phyloP scores from a whole-genome alignment of 306 rosid genomes.

The Malus domestica region DNA sequence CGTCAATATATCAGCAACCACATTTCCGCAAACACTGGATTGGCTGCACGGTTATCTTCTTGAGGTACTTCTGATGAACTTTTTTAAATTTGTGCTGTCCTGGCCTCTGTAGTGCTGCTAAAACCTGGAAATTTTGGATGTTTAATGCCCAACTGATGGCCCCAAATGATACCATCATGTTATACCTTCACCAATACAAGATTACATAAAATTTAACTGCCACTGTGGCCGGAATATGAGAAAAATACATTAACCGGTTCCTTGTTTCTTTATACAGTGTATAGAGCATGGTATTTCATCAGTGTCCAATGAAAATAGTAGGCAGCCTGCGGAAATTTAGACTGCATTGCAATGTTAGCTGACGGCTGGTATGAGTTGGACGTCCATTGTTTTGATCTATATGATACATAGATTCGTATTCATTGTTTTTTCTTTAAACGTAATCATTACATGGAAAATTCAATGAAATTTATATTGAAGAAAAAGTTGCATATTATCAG shows the following conservation, averaged over 20 bases:
- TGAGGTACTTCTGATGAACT: conserved; percentile 38
- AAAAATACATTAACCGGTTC: background rate
- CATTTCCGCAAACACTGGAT: conserved; percentile 89
- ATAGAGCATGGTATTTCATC: conserved; percentile 43
- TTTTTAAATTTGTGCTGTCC: background rate
- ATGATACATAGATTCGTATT: background rate
- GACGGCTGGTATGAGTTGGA: conserved; percentile 2
- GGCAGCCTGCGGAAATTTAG: conserved; percentile 6
- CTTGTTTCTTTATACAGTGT: conserved; percentile 12
- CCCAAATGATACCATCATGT: background rate
- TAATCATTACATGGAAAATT: background rate
- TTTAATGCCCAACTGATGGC: background rate
- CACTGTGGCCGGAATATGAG: background rate
- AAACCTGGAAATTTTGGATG: background rate
- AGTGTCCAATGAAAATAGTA: conserved; percentile 4
- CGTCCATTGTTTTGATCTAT: background rate
- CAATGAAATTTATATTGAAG: background rate
- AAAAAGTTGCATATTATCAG: no score
- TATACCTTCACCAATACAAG: background rate
- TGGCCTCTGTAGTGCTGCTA: background rate
- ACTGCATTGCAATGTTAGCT: background rate
- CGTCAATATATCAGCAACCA: conserved; percentile 79
- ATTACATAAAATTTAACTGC: background rate
- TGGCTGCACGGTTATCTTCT: conserved; percentile 85
- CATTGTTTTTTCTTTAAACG: background rate